Evolutionary conservation across 352 stramenopile species (phyloP).

Genomic region (Phytophthora multivora): DNA sequence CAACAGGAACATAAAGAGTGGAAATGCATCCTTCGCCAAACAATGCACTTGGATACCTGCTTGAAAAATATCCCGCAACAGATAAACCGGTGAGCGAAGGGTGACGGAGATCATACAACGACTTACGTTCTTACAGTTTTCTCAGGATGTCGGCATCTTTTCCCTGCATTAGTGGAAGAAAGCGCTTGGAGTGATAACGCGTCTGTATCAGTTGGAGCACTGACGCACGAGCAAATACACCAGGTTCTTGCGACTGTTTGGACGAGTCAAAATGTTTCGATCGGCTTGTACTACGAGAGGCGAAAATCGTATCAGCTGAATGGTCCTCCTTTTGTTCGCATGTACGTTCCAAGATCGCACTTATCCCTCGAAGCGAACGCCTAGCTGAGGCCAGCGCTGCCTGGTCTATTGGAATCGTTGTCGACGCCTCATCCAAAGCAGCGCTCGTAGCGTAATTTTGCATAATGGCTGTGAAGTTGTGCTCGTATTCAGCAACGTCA

Average conservation of each 20-base stretch:
- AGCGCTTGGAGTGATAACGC: slow-evolving; percentile 33
- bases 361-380: slow-evolving; percentile 19
- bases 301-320: slow-evolving; percentile 24
- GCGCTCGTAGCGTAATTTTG: slow-evolving; percentile 29
- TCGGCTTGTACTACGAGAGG: background rate
- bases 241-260: background rate
- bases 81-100: background rate
- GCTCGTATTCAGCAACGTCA: slow-evolving; percentile 39
- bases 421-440: slow-evolving; percentile 6
- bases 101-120: background rate
- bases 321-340: slow-evolving; percentile 15
- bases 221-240: slow-evolving; percentile 40
- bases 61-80: slow-evolving; percentile 7
- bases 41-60: slow-evolving; percentile 39
- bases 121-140: slow-evolving; percentile 33
- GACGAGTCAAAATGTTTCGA: background rate
- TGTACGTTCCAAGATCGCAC: slow-evolving; percentile 21
- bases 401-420: slow-evolving; percentile 7
- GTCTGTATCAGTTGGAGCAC: slow-evolving; percentile 52
- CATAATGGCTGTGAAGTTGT: slow-evolving; percentile 34
- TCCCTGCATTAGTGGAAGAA: slow-evolving; percentile 25
- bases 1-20: slow-evolving; percentile 37
- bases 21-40: slow-evolving; percentile 36
- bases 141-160: slow-evolving; percentile 27
- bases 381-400: slow-evolving; percentile 19